Evolutionary conservation across 2,329 filamentous ascomycete genomes (phyloP).

Genomic region (Graphiopsis chlorocephala): DNA sequence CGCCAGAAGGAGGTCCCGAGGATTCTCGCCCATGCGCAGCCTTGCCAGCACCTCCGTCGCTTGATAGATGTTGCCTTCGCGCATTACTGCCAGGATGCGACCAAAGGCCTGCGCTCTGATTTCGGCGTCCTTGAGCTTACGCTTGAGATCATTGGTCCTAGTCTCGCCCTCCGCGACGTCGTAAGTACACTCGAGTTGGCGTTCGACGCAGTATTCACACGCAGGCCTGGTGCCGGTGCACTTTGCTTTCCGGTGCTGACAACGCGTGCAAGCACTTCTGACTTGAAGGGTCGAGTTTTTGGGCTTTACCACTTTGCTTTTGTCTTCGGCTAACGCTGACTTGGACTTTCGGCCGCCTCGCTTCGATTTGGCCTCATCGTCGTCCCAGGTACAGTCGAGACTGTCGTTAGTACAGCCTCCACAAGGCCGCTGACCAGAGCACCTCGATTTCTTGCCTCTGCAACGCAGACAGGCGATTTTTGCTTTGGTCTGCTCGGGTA

Average conservation of each 20-base stretch:
- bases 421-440: background rate
- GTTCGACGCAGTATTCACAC: background rate
- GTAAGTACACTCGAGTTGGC: background rate
- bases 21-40: constrained; percentile 22
- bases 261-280: background rate
- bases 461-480: background rate
- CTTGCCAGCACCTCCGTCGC: constrained; percentile 24
- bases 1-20: constrained; percentile 3
- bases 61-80: constrained; percentile 21
- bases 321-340: background rate
- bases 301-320: background rate
- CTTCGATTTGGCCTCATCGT: background rate
- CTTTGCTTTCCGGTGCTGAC: background rate
- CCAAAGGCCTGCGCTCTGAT: constrained; percentile 19
- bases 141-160: background rate
- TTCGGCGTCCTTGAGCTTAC: constrained; percentile 16
- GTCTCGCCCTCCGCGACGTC: background rate
- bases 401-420: background rate
- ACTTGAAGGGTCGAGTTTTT: background rate
- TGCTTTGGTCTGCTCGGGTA: background rate
- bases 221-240: constrained; percentile 2
- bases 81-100: constrained; percentile 21
- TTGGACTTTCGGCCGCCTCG: background rate
- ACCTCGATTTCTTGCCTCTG: background rate
- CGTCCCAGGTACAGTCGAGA: background rate